Evolutionary conservation across 805 yeast species (phyloP), one percentile per base, ranked within the genome.

Genomic region (Wickerhamiella azyma): DNA sequence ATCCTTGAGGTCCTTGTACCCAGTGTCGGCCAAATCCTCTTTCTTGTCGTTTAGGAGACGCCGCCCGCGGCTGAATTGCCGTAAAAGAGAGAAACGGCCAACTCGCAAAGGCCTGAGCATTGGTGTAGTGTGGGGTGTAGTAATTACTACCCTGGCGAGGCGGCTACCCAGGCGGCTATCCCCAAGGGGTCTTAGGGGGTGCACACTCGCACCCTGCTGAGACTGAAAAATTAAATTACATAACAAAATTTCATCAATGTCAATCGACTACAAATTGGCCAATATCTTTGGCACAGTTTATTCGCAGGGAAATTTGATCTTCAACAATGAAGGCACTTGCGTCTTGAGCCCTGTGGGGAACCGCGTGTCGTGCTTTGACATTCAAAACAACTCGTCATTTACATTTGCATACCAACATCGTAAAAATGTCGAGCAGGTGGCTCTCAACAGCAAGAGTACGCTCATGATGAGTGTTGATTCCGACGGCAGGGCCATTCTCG

Each of bases 281-380:
- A 92, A 89, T 65, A 69, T 92, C 28, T 67, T 92, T 55, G 98
- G 98, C 26, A 88, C 97, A 0, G 97, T 92, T 2, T 92, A 92
- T 60, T 71, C 94, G 42, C 84, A 81, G 59, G 98, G 97, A n/a
- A 86, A 89, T 61, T 66, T 92, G 24, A 70, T 80, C 5, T 92
- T 81, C 66, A 79, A 94, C 1, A 76, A 79, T 1, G 96, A 88
- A 59, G 98, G 98, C 2, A 76, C 81, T 9, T 74, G 76, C 47
- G 68, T 92, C 29, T 65, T 92, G 39, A 79, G 92, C 49, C 97
- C 98, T 0, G 97, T 92, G 2, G 98, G 98, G 11, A 92, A 89
- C 62, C 67, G 97, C 59, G 88, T 92, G 26, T 72, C 86, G 14
- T 84, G 83, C 47, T 92, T 88, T 64, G 96, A 92, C 64, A 69